phyloP scores from a whole-genome alignment of 345 rosid species.

The Eutrema heterophyllum region DNA sequence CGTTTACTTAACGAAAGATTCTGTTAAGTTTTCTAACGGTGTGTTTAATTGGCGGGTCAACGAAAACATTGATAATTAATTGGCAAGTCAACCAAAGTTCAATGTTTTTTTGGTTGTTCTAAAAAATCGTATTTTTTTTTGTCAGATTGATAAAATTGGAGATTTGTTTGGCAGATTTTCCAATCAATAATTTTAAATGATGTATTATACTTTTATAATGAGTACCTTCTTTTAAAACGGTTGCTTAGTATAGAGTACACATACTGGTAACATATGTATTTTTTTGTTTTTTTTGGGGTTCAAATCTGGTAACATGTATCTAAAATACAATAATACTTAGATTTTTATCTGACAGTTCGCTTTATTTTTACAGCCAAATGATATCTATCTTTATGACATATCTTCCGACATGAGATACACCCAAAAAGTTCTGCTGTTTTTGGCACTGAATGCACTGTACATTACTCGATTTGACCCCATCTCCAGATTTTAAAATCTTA shows the following conservation, averaged over 20 bases:
- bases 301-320: background rate
- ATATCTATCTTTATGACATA: constrained; percentile 2
- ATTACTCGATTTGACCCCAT: constrained; percentile 22
- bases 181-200: background rate
- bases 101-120: too few species aligned
- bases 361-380: background rate
- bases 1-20: too few species aligned
- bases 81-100: too few species aligned
- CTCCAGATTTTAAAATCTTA: background rate
- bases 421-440: constrained; percentile 10
- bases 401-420: constrained; percentile 24
- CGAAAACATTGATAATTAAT: too few species aligned
- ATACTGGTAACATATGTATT: too few species aligned
- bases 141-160: too few species aligned
- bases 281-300: too few species aligned
- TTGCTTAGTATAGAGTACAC: background rate
- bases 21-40: too few species aligned
- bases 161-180: too few species aligned
- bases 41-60: too few species aligned
- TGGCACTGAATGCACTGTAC: constrained; percentile 23
- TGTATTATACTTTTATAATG: background rate
- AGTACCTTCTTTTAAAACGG: background rate
- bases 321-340: background rate
- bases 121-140: too few species aligned
- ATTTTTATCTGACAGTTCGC: background rate